A percentile compares a stretch with the other conserved stretches of the same genome.
Conservation (phyloP, 1,139 yeast species). For the Candida albicans region DNA sequence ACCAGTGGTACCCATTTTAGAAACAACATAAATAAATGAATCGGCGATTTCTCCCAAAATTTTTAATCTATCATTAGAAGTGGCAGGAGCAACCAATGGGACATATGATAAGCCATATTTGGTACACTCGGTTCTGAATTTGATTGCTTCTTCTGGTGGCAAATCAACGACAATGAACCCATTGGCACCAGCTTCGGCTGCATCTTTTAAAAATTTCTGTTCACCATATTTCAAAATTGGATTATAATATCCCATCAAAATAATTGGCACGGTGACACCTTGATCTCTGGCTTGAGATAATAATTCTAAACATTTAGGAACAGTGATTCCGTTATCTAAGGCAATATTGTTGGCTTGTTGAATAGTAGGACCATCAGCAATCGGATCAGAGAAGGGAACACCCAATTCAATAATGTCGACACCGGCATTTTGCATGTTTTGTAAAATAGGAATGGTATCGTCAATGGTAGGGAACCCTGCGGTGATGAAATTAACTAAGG, state of each 20-base stretch:
- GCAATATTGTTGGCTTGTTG: slow-evolving; percentile 84
- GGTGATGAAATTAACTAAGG: slow-evolving; percentile 87
- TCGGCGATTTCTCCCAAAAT: slow-evolving; percentile 84
- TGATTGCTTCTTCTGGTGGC: slow-evolving; percentile 96
- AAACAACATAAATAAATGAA: slow-evolving; percentile 91
- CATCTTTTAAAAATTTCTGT: slow-evolving; percentile 71
- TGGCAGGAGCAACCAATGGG: slow-evolving; percentile 95
- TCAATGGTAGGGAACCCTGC: slow-evolving; percentile 91
- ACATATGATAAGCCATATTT: slow-evolving; percentile 74
- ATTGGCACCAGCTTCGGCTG: slow-evolving; percentile 86
- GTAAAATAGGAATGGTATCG: slow-evolving; percentile 82
- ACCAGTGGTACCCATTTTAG: slow-evolving; percentile 98
- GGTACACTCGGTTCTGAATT: slow-evolving; percentile 74
- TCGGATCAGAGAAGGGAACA: slow-evolving; percentile 97
- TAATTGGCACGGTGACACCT: slow-evolving; percentile 86
- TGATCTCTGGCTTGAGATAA: slow-evolving; percentile 71
- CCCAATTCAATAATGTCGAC: slow-evolving; percentile 94
- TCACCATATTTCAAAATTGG: slow-evolving; percentile 92
- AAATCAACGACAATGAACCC: slow-evolving; percentile 93
- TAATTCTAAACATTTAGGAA: slow-evolving; percentile 64
- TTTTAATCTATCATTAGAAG: slow-evolving; percentile 83
- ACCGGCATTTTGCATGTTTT: slow-evolving; percentile 92
- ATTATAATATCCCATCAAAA: slow-evolving; percentile 96
- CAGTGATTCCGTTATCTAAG: slow-evolving; percentile 76
- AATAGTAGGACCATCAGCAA: slow-evolving; percentile 97